Evolutionary conservation across 805 yeast species (phyloP).

Genomic region (Yarrowia sp.): DNA sequence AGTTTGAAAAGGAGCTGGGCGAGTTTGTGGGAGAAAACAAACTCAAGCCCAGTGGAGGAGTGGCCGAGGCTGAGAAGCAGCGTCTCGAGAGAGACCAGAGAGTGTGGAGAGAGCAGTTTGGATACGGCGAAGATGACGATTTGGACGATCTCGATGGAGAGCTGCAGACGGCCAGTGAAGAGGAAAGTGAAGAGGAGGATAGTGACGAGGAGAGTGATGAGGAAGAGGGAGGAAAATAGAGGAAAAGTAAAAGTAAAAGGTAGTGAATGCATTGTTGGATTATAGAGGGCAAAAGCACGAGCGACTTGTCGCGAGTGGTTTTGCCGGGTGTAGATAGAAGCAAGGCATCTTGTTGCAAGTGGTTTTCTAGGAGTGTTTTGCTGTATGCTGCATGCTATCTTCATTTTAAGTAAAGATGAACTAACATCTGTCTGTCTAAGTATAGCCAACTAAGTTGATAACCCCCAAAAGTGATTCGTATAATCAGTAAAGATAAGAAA

Average conservation of each 20-base stretch:
- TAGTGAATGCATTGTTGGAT: slow-evolving; percentile 20
- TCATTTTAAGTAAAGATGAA: too few relatives aligned
- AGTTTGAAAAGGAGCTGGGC: slow-evolving; percentile 81
- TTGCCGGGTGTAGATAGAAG: too few relatives aligned
- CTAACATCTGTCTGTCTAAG: too few relatives aligned
- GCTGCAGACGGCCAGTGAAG: slow-evolving; percentile 9
- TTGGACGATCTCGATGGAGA: slow-evolving; percentile 9
- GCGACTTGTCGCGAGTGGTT: too few relatives aligned
- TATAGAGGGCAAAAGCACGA: background rate
- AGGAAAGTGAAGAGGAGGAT: background rate
- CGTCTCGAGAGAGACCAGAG: slow-evolving; percentile 68
- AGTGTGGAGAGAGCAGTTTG: slow-evolving; percentile 50
- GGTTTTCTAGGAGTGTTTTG: too few relatives aligned
- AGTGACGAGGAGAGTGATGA: background rate
- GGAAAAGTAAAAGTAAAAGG: background rate
- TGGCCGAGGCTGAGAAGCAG: slow-evolving; percentile 75
- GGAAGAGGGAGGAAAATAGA: background rate
- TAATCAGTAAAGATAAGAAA: too few relatives aligned
- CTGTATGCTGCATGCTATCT: too few relatives aligned
- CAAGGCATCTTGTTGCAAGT: too few relatives aligned
- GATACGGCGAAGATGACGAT: slow-evolving; percentile 21
- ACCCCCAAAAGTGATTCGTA: too few relatives aligned
- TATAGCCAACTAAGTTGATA: too few relatives aligned
- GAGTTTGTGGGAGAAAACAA: slow-evolving; percentile 77
- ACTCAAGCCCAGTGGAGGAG: slow-evolving; percentile 81